These are phyloP conservation scores for Paragyromitra xinjiangensis DNA, from an alignment of 495 filamentous ascomycete genomes.

Conservation along the genomic window DNA sequence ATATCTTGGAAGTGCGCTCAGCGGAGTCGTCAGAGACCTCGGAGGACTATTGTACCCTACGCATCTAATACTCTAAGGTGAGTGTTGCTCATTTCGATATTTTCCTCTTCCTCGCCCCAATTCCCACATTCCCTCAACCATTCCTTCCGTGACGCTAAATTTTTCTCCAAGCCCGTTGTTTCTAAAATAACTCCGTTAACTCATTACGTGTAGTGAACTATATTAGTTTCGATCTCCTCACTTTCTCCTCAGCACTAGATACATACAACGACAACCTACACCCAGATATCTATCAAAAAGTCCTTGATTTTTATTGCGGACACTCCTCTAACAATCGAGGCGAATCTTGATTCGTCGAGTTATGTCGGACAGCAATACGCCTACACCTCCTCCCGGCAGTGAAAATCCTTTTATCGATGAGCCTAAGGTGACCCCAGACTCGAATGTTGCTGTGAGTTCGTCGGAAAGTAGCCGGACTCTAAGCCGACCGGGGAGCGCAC, in stretches of 20 bases:
- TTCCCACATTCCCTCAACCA: conserved; percentile 7
- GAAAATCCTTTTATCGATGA: conserved; percentile 47
- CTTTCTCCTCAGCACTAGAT: not conserved
- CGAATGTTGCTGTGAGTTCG: conserved; percentile 23
- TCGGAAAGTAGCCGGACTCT: conserved; percentile 22
- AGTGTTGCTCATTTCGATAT: not conserved
- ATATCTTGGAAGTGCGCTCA: conserved; percentile 37
- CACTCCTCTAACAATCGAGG: conserved; percentile 3
- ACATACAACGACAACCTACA: conserved; percentile 14
- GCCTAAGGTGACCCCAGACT: conserved; percentile 17
- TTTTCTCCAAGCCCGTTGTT: not conserved
- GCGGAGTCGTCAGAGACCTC: conserved; percentile 18
- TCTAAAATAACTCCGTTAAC: conserved; percentile 8
- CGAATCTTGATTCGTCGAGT: conserved; percentile 30
- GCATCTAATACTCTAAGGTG: conserved; percentile 16
- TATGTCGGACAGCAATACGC: conserved; percentile 36
- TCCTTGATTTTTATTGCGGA: conserved; percentile 16
- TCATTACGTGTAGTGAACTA: conserved; percentile 9
- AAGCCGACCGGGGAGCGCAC: conserved; percentile 40
- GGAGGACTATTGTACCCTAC: conserved; percentile 23
- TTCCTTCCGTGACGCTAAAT: not conserved
- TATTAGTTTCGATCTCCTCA: not conserved
- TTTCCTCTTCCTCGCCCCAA: conserved; percentile 8
- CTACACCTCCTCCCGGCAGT: conserved; percentile 28
- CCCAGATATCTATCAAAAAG: not conserved